Percentiles rank a stretch among this genome's conserved stretches.
phyloP scores from a whole-genome alignment of 345 rosid genomes.

The Diplotaxis tenuifolia region DNA sequence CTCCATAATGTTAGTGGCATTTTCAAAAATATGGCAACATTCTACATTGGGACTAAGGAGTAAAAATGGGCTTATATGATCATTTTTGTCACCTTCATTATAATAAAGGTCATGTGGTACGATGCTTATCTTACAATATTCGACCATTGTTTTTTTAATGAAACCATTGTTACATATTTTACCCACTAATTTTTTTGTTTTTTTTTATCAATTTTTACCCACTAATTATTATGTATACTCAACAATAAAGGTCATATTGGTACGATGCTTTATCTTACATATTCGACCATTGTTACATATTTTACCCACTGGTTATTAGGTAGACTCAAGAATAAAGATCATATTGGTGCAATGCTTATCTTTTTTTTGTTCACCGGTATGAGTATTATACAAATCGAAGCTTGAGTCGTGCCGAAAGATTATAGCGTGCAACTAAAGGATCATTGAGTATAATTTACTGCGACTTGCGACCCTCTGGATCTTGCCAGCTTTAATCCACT shows the following conservation, averaged over 20 bases:
- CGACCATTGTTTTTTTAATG: too few species aligned
- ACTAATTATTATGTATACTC: too few species aligned
- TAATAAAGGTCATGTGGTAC: not conserved
- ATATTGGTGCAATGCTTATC: not conserved
- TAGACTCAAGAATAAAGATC: not conserved
- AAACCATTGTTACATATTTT: too few species aligned
- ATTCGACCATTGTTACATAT: too few species aligned
- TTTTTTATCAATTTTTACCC: too few species aligned
- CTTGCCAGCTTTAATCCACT: slow-evolving; percentile 29
- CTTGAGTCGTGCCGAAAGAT: slow-evolving; percentile 31
- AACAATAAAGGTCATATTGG: too few species aligned
- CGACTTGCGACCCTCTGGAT: not conserved
- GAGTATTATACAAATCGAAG: not conserved
- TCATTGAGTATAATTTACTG: slow-evolving; percentile 17
- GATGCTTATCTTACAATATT: not conserved
- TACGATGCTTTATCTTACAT: too few species aligned
- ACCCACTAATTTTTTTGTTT: too few species aligned
- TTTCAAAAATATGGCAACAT: not conserved
- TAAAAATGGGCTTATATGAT: not conserved
- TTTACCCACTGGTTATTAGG: too few species aligned
- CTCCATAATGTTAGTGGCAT: not conserved
- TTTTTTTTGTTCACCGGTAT: too few species aligned
- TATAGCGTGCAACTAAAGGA: slow-evolving; percentile 30
- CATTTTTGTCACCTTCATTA: not conserved
- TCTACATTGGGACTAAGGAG: not conserved